Conservation (phyloP, 768 basidiomycete species). For the Daedalea quercina region DNA sequence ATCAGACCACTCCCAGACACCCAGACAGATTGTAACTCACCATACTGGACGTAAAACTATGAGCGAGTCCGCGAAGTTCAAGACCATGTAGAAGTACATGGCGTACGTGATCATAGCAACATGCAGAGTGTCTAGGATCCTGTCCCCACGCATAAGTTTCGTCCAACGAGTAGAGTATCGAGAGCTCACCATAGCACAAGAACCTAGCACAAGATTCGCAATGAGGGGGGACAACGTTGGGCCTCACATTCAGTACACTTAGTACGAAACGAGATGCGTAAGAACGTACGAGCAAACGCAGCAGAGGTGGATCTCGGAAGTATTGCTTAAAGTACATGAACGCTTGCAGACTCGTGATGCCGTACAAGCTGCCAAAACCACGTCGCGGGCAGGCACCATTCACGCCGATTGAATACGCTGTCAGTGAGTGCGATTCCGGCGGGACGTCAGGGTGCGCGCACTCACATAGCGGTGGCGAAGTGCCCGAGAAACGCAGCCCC, state of each 20-base stretch:
- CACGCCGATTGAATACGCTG: neutral
- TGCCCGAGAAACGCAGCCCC: constrained; percentile 16
- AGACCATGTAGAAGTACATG: constrained; percentile 10
- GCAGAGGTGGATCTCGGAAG: neutral
- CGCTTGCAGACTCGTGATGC: constrained; percentile 10
- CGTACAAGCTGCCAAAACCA: constrained; percentile 5
- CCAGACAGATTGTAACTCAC: neutral
- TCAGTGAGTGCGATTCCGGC: neutral
- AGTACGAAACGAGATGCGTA: neutral
- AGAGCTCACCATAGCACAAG: constrained; percentile 1
- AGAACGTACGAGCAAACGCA: constrained; percentile 1
- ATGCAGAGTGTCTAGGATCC: constrained; percentile 10
- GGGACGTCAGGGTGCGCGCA: neutral
- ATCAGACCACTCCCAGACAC: neutral
- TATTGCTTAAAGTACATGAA: constrained; percentile 6
- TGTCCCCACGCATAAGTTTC: neutral
- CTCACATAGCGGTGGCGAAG: constrained; percentile 10
- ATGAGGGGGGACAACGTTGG: neutral
- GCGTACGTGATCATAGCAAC: constrained; percentile 6
- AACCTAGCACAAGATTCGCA: neutral
- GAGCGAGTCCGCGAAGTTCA: constrained; percentile 8
- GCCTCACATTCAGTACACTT: neutral
- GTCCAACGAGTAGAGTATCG: too few relatives aligned
- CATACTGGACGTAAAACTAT: constrained; percentile 6
- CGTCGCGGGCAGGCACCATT: neutral